Percentiles rank a stretch among this genome's conserved stretches.
Conservation (phyloP, 805 yeast species). For the Nakazawaea populi region DNA sequence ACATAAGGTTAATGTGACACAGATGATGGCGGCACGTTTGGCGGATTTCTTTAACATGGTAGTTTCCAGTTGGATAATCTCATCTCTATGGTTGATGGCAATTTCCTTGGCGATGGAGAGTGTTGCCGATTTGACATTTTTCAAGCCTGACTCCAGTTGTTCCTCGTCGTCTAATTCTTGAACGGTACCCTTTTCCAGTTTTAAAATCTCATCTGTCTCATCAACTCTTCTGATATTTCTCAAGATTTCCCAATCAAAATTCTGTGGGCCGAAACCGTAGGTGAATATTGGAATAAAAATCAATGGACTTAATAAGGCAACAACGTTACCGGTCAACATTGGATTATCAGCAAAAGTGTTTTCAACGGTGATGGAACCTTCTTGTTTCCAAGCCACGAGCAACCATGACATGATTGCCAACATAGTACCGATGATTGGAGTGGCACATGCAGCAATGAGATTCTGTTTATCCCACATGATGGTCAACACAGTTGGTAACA, state of each 20-base stretch:
- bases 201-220: constrained; percentile 59
- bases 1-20: constrained; percentile 55
- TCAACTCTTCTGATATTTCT: constrained; percentile 60
- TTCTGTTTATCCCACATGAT: constrained; percentile 62
- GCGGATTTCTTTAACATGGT: constrained; percentile 48
- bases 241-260: constrained; percentile 67
- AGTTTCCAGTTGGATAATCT: constrained; percentile 42
- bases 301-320: constrained; percentile 70
- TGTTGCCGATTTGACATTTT: constrained; percentile 11
- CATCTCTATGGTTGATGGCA: constrained; percentile 18
- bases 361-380: constrained; percentile 39
- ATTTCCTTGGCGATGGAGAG: constrained; percentile 13
- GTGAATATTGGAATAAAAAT: constrained; percentile 65
- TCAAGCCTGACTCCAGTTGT: constrained; percentile 13
- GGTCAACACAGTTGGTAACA: constrained; percentile 67
- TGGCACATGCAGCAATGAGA: constrained; percentile 56
- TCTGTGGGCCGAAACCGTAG: constrained; percentile 55
- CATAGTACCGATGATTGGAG: constrained; percentile 76
- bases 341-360: constrained; percentile 77
- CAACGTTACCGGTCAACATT: constrained; percentile 85
- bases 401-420: constrained; percentile 71
- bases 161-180: constrained; percentile 19
- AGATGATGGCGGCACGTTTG: constrained; percentile 54
- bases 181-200: constrained; percentile 27
- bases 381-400: constrained; percentile 38